Evolutionary conservation across 257 asterid species (phyloP).

Genomic region (Jasminum sambac): DNA sequence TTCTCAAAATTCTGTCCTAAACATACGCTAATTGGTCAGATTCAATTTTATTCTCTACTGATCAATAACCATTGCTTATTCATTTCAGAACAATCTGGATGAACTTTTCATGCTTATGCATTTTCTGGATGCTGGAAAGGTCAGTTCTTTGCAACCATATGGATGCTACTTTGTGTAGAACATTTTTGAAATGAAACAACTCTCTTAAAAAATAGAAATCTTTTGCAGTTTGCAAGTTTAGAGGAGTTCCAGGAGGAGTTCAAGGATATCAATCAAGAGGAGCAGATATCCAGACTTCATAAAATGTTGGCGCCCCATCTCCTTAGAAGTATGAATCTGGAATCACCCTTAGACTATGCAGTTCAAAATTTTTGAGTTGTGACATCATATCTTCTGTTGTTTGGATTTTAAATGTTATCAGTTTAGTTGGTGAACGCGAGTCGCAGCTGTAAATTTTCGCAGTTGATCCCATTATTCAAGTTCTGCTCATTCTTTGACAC

Average conservation of each 20-base stretch:
- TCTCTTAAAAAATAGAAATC: constrained; percentile 15
- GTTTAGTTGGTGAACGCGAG: not conserved
- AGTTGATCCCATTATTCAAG: not conserved
- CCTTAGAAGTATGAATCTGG: constrained; percentile 72
- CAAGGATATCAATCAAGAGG: constrained; percentile 98
- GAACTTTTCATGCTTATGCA: constrained; percentile 99
- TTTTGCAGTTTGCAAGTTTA: constrained; percentile 80
- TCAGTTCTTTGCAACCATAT: constrained; percentile 36
- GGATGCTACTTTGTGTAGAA: constrained; percentile 9
- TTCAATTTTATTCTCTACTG: not conserved
- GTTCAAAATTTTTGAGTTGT: constrained; percentile 21
- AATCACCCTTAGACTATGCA: constrained; percentile 23
- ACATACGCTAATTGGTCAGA: not conserved
- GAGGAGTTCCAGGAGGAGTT: constrained; percentile 98
- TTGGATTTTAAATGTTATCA: not conserved
- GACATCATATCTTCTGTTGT: not conserved
- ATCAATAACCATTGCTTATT: constrained; percentile 28
- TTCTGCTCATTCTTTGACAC: too few relatives aligned
- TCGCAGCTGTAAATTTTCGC: not conserved
- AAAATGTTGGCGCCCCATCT: constrained; percentile 98
- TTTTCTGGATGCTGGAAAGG: constrained; percentile 99
- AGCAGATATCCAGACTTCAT: constrained; percentile 96
- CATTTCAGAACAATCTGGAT: constrained; percentile 92
- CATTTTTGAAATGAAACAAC: constrained; percentile 20
- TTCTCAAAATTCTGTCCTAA: too few relatives aligned